Conservation (phyloP, 2,329 filamentous ascomycete species). For the Ramichloridium luteum region DNA sequence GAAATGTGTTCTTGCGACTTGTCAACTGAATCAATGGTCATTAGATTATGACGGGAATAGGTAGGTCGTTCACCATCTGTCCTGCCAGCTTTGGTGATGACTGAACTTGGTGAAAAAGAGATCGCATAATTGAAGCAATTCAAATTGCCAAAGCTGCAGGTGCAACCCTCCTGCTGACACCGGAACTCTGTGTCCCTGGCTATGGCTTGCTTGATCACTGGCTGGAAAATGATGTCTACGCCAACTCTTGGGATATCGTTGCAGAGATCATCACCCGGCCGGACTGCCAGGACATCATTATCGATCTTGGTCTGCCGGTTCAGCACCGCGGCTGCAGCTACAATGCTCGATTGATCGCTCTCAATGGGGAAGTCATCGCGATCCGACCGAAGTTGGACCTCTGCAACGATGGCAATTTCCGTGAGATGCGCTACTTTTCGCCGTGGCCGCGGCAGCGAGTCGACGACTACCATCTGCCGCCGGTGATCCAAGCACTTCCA, state of each 20-base stretch:
- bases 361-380: conserved; percentile 55
- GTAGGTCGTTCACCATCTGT: conserved; percentile 2
- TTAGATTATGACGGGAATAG: conserved; percentile 54
- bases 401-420: conserved; percentile 54
- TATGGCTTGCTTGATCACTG: conserved; percentile 59
- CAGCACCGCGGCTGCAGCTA: conserved; percentile 50
- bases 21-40: conserved; percentile 33
- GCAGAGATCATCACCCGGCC: conserved; percentile 48
- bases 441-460: conserved; percentile 49
- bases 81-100: no score
- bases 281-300: conserved; percentile 51
- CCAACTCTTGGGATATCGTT: conserved; percentile 47
- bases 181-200: conserved; percentile 43
- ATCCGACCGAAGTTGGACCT: conserved; percentile 62
- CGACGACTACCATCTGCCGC: conserved; percentile 54
- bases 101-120: no score
- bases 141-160: conserved; percentile 46
- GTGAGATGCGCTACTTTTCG: conserved; percentile 44
- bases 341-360: conserved; percentile 53
- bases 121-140: conserved; percentile 53
- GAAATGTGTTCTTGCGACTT: conserved; percentile 32
- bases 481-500: conserved; percentile 44
- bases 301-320: conserved; percentile 43
- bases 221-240: conserved; percentile 30
- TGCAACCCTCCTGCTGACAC: conserved; percentile 44